Conservation (phyloP, 371 early-diverging fungal species). For the Mucor lusitanicus region DNA sequence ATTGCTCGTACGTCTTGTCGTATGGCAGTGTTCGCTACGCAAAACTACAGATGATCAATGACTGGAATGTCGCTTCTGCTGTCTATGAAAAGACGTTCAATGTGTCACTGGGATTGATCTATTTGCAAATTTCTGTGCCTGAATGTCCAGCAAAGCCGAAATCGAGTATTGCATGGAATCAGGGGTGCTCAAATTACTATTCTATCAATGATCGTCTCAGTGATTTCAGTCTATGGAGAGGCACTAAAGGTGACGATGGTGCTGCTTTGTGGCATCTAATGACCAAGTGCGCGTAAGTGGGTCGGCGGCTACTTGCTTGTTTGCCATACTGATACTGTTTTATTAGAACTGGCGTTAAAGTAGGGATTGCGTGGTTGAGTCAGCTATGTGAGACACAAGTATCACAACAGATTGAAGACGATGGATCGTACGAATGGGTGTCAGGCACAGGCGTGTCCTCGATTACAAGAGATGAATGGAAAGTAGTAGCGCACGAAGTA, state of each 20-base stretch:
- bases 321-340: background rate
- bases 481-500: slow-evolving; percentile 94
- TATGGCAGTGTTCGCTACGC: slow-evolving; percentile 66
- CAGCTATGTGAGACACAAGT: slow-evolving; percentile 73
- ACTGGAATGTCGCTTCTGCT: slow-evolving; percentile 80
- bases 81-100: slow-evolving; percentile 91
- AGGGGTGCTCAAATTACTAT: slow-evolving; percentile 69
- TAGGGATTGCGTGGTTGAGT: slow-evolving; percentile 94
- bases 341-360: slow-evolving; percentile 77
- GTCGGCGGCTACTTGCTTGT: background rate
- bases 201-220: slow-evolving; percentile 79
- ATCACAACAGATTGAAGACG: slow-evolving; percentile 48
- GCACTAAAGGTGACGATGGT: slow-evolving; percentile 64
- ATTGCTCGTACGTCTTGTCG: slow-evolving; percentile 70
- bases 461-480: slow-evolving; percentile 85
- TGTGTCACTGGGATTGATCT: slow-evolving; percentile 82
- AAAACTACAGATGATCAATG: slow-evolving; percentile 70
- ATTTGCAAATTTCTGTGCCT: slow-evolving; percentile 69
- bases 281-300: slow-evolving; percentile 76
- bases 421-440: slow-evolving; percentile 55
- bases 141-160: slow-evolving; percentile 55
- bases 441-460: slow-evolving; percentile 92
- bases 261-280: slow-evolving; percentile 94
- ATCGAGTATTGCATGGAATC: slow-evolving; percentile 74
- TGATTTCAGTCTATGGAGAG: slow-evolving; percentile 92